Conservation (phyloP, 306 rosid genomes). For the Cajanus cajan region DNA sequence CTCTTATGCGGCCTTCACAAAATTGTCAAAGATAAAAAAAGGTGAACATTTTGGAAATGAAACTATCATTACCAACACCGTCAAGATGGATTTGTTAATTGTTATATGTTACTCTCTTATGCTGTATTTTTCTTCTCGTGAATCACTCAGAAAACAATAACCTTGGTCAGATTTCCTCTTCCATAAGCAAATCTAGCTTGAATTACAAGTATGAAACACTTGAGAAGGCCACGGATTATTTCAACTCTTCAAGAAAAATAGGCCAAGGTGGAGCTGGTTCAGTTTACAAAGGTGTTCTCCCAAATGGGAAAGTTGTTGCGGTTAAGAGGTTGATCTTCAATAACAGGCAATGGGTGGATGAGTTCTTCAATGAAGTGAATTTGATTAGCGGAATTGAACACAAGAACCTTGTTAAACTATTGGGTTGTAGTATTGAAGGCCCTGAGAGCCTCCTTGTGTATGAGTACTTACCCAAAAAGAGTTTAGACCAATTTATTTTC, state of each 20-base stretch:
- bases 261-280: constrained; percentile 95
- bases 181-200: constrained; percentile 56
- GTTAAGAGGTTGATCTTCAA: constrained; percentile 85
- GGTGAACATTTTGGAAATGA: constrained; percentile 31
- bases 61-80: background rate
- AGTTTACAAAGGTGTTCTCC: constrained; percentile 77
- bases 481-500: constrained; percentile 76
- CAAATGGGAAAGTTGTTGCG: constrained; percentile 60
- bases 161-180: constrained; percentile 36
- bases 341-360: constrained; percentile 92
- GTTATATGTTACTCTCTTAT: background rate
- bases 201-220: constrained; percentile 74
- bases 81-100: background rate
- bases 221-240: constrained; percentile 79
- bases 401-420: constrained; percentile 73
- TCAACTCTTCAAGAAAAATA: constrained; percentile 59
- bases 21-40: constrained; percentile 40
- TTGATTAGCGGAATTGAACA: constrained; percentile 73
- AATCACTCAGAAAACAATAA: constrained; percentile 36
- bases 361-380: constrained; percentile 92
- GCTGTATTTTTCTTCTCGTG: constrained; percentile 11
- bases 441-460: constrained; percentile 92
- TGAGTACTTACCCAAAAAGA: constrained; percentile 64
- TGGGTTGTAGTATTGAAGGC: constrained; percentile 97
- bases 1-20: constrained; percentile 51